phyloP scores from a whole-genome alignment of 163 green algal genomes.

The Chloromonas sp. region DNA sequence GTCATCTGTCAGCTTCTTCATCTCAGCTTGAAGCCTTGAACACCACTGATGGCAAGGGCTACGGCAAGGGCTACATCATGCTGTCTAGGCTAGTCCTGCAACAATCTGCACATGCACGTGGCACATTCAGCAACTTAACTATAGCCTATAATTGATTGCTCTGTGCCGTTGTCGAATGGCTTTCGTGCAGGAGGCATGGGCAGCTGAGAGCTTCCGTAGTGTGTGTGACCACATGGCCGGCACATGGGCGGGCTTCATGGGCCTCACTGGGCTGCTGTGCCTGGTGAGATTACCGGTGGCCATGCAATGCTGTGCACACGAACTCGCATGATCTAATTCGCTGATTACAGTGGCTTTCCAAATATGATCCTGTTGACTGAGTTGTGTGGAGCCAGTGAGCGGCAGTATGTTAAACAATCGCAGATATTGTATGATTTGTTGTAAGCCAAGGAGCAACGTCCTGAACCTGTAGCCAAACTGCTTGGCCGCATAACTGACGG shows the following conservation, averaged over 20 bases:
- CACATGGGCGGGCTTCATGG: neutral
- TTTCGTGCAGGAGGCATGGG: conserved; percentile 11
- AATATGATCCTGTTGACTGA: neutral
- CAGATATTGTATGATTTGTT: neutral
- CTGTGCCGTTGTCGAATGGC: neutral
- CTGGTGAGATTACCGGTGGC: conserved; percentile 1
- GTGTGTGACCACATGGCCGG: conserved; percentile 12
- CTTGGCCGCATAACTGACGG: neutral
- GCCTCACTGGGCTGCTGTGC: neutral
- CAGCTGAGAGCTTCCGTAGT: conserved; percentile 1
- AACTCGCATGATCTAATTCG: neutral
- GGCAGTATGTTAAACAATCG: neutral
- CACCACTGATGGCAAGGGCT: no score
- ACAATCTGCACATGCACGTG: no score
- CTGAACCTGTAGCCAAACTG: neutral
- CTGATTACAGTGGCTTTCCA: neutral
- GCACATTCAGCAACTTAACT: no score
- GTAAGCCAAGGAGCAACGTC: neutral
- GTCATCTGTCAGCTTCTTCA: no score
- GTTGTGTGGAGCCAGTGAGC: neutral
- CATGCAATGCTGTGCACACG: neutral
- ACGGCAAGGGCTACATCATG: no score
- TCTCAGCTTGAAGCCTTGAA: no score
- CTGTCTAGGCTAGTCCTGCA: no score
- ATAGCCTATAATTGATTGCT: no score